Conservation (phyloP, 805 yeast species). For the Teunomyces tritomae region DNA sequence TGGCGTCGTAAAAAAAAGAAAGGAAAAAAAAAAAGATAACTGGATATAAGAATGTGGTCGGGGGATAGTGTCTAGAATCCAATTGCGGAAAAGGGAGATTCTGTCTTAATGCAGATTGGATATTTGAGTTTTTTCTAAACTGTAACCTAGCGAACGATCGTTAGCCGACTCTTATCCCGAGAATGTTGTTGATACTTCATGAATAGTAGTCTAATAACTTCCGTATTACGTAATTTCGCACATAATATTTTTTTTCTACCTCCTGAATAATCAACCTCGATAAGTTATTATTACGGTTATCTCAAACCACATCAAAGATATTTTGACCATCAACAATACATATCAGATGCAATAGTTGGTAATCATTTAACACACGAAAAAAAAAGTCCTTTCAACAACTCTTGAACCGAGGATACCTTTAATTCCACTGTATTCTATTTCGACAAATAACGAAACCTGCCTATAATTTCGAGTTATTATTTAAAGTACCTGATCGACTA, state of each 20-base stretch:
- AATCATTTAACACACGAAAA: background rate
- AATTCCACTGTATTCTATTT: background rate
- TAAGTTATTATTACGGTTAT: background rate
- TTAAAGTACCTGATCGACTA: background rate
- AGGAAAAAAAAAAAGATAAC: too few species aligned
- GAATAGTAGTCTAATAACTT: too few species aligned
- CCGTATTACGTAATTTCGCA: background rate
- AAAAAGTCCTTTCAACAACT: background rate
- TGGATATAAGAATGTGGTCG: too few species aligned
- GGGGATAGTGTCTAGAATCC: background rate
- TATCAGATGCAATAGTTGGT: background rate
- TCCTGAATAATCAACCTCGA: background rate
- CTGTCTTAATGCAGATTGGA: background rate
- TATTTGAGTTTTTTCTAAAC: background rate
- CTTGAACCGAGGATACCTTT: background rate
- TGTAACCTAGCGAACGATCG: background rate
- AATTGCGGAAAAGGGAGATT: background rate
- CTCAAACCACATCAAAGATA: background rate
- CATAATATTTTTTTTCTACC: background rate
- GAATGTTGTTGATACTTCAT: too few species aligned
- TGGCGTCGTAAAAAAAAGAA: too few species aligned
- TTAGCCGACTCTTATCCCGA: background rate
- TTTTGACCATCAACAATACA: background rate
- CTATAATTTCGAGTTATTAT: background rate
- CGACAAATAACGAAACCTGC: background rate